Evolutionary conservation across 2,329 filamentous ascomycete genomes (phyloP).

Genomic region (Cladophialophora exuberans): DNA sequence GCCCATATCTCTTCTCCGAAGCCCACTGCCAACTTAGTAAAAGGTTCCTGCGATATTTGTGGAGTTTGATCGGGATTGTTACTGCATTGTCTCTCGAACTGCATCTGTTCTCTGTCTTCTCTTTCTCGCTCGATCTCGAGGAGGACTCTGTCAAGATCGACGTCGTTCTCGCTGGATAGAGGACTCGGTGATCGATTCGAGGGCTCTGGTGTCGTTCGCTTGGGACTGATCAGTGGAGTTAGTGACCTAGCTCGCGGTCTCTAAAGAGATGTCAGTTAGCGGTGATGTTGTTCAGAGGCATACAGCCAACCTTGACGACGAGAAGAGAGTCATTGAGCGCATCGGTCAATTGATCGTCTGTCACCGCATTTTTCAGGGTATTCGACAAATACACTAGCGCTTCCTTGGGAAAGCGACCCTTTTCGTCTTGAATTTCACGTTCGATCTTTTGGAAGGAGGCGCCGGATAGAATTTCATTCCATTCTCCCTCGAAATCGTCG

Average conservation of each 20-base stretch:
- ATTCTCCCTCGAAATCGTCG: constrained; percentile 15
- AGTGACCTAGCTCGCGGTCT: constrained; percentile 2
- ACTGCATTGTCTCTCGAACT: not conserved
- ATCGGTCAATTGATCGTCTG: constrained; percentile 3
- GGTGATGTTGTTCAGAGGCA: not conserved
- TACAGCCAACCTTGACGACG: not conserved
- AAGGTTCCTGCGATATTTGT: not conserved
- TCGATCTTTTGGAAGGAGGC: not conserved
- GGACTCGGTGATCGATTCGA: constrained; percentile 4
- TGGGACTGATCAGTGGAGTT: constrained; percentile 4
- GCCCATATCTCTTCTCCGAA: not conserved
- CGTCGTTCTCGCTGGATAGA: not conserved
- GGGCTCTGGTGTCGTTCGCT: constrained; percentile 2
- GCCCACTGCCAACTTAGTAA: not conserved
- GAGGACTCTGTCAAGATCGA: constrained; percentile 11
- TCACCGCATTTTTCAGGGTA: not conserved
- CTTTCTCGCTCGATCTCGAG: constrained; percentile 11
- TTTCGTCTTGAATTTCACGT: constrained; percentile 16
- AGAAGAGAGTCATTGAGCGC: not conserved
- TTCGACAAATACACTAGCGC: constrained; percentile 15
- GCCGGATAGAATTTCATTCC: constrained; percentile 12
- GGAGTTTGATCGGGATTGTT: not conserved
- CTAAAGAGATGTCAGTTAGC: constrained; percentile 7
- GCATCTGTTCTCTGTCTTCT: constrained; percentile 5
- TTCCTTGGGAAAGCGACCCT: constrained; percentile 22